Base-by-base conservation (phyloP, 108 stramenopile genomes). In the Thalassiosira profunda region DNA sequence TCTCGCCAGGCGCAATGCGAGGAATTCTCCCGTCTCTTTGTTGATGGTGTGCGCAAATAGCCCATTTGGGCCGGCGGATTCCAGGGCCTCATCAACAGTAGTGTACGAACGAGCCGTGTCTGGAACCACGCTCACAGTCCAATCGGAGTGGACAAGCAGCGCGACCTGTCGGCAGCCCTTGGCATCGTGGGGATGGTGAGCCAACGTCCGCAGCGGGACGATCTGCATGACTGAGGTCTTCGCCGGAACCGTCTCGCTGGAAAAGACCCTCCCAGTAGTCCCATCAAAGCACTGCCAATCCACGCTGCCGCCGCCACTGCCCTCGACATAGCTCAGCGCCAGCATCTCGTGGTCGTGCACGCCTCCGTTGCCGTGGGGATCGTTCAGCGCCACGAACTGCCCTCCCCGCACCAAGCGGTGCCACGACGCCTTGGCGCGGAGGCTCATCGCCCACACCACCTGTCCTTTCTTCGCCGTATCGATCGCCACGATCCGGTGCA, bases 281-380 rank as follows among this genome's bases (percentile, higher is more conserved):
- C 89, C 94, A 65, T 95, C 94, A 43, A 92, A 68, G 47, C 90
- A 91, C 37, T 70, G 84, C 91, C 91, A 95, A 30, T 82, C 72
- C 37, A 90, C 53, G 11, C 33, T 23, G 10, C 63, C 44, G 23
- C 60, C 41, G 2, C 28, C 15, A 15, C n/a, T 30, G n/a, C 44
- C 29, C 4, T 58, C 21, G 11, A 65, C 49, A 23, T 72, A 75
- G 26, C 83, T 88, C 29, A 93, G 25, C 24, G 86, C 61, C 59
- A 91, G 47, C 49, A 89, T 74, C 47, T 89, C 88, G 40, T 78
- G 84, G 63, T 87, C 82, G 63, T 88, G 80, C 9, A 84, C 86
- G 51, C 77, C 88, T 10, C 86, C 86, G 49, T 90, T 80, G 42
- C 89, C 85, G 18, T 84, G 89, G 31, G 86, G 84, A 49, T 74